Evolutionary conservation across 371 early-diverging fungal species (phyloP), one percentile per base, ranked within the genome.

Genomic region (Capniomyces stellatus): DNA sequence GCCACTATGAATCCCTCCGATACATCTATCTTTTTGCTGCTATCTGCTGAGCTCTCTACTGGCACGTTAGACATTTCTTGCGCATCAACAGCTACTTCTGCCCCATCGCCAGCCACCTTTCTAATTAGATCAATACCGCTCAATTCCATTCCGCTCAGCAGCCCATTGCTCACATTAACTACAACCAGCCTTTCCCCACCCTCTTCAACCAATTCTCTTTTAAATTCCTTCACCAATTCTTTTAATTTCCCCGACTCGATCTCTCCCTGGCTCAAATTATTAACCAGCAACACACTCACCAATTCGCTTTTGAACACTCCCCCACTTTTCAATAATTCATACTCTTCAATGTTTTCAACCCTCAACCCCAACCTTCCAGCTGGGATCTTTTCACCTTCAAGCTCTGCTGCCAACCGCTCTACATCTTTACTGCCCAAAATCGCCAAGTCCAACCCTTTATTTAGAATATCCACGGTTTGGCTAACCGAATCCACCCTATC

Each of bases 1-100:
- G 72, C 70, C 24, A 81, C 74, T 47, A 78, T 65, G 50, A 86
- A 75, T 15, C 83, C 85, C 19, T 79, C 75, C 18, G 24, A n/a
- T 15, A 24, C 6, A 49, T n/a, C n/a, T 13, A 49, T 8, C n/a
- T 25, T 25, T 4, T 27, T n/a, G 3, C 10, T n/a, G n/a, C 10
- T 27, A 24, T 35, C 35, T 15, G 15, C 35, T 10, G 6, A 35
- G 35, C 15, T 15, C 35, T 35, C 35, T 35, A 35, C 15, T 35
- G 6, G 10, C 10, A 10, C 35, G 15, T 10, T 35, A 10, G 6
- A 10, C 15, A 35, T 35, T 10, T 35, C 15, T 15, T 35, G 35
- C 6, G 15, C 15, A 6, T 35, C 35, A 6, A 35, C 6, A 35
- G 10, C 35, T 35, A 35, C 15, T 35, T 35, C 35, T 35, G 15